phyloP scores from a whole-genome alignment of 2,329 filamentous ascomycete genomes.

The Botrytis hyacinthi region DNA sequence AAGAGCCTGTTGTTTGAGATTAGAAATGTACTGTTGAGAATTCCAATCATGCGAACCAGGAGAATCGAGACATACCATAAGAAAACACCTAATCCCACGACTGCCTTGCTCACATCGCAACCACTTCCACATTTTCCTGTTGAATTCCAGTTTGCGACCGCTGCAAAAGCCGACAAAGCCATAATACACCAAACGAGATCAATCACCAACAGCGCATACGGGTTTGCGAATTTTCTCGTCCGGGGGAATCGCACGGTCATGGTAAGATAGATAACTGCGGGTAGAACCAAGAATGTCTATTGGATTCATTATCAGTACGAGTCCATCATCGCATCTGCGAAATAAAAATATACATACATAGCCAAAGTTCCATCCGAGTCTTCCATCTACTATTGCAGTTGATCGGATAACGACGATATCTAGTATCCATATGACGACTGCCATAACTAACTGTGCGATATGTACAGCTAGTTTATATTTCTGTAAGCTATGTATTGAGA shows the following conservation, averaged over 20 bases:
- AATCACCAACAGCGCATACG: conserved; percentile 58
- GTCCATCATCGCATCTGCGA: neutral
- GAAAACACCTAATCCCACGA: conserved; percentile 62
- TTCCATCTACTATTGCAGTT: conserved; percentile 52
- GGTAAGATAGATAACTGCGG: conserved; percentile 62
- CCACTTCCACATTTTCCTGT: conserved; percentile 53
- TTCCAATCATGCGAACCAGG: neutral
- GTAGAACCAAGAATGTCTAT: conserved; percentile 64
- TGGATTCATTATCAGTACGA: conserved; percentile 5
- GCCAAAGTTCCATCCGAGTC: conserved; percentile 62
- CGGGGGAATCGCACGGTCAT: conserved; percentile 63
- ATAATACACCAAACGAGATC: conserved; percentile 58
- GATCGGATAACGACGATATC: conserved; percentile 58
- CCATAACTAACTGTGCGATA: conserved; percentile 52
- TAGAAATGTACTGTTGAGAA: conserved; percentile 17
- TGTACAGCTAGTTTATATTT: conserved; percentile 56
- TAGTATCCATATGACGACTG: conserved; percentile 56
- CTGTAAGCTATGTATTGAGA: conserved; percentile 37
- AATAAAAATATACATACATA: conserved; percentile 49
- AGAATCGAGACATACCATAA: conserved; percentile 50
- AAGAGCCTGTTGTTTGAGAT: conserved; percentile 47
- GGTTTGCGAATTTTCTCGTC: conserved; percentile 59
- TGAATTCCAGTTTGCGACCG: conserved; percentile 63
- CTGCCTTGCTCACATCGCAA: conserved; percentile 60
- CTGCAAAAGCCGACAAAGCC: conserved; percentile 66